These are phyloP conservation scores for Xylariaceae sp. DNA, from an alignment of 2,329 filamentous ascomycete species.

Conservation along the genomic window DNA sequence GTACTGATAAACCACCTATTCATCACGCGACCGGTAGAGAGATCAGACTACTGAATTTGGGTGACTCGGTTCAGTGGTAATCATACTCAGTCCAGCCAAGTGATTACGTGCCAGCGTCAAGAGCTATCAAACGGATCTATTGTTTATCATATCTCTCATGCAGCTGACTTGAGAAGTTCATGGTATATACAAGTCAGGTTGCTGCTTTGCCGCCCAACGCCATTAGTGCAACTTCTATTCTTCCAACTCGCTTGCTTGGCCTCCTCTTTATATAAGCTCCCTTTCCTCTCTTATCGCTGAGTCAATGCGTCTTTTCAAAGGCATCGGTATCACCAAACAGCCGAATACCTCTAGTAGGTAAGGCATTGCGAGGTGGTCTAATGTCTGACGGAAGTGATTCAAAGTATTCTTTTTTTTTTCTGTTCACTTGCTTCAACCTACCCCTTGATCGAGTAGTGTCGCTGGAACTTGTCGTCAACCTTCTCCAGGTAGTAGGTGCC, in stretches of 20 bases:
- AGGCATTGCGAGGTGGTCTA: neutral
- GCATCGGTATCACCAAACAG: neutral
- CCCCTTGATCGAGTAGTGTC: conserved; percentile 71
- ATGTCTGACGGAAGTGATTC: conserved; percentile 6
- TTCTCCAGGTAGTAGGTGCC: conserved; percentile 76
- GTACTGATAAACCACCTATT: too few relatives aligned
- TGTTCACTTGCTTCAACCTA: conserved; percentile 33
- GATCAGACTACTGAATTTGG: too few relatives aligned
- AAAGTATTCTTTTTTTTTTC: too few relatives aligned
- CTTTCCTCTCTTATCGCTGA: neutral
- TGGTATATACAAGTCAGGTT: conserved; percentile 26
- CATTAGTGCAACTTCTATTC: conserved; percentile 10
- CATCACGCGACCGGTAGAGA: too few relatives aligned
- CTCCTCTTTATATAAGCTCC: neutral
- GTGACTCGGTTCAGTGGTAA: too few relatives aligned
- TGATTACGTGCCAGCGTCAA: too few relatives aligned
- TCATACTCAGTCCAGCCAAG: too few relatives aligned
- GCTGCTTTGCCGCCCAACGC: conserved; percentile 11
- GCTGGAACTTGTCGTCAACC: conserved; percentile 83
- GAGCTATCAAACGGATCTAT: conserved; percentile 10
- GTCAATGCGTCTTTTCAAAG: neutral
- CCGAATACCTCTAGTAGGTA: too few relatives aligned
- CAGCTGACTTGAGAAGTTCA: conserved; percentile 10
- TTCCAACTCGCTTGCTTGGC: neutral
- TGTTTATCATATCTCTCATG: conserved; percentile 19